A percentile compares a stretch with the other conserved stretches of the same genome.
phyloP scores from a whole-genome alignment of 2,329 filamentous ascomycete species.

The Cadophora gregata region DNA sequence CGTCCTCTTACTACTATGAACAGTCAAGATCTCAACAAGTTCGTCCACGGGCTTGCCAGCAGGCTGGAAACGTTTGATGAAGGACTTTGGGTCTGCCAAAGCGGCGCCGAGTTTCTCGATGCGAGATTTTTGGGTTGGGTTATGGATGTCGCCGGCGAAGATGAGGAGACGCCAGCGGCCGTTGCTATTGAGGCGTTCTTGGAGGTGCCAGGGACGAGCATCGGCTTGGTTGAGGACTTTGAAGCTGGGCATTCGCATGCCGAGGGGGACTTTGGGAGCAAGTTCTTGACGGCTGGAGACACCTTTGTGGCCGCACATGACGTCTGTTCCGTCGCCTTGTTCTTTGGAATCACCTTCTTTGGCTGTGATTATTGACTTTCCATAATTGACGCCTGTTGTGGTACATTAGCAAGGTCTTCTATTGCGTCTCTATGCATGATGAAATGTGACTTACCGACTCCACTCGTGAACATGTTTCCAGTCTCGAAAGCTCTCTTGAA shows the following conservation, averaged over 20 bases:
- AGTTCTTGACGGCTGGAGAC: constrained; percentile 53
- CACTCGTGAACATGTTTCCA: constrained; percentile 64
- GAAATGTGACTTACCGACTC: constrained; percentile 43
- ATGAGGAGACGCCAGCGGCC: constrained; percentile 64
- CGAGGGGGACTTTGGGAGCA: constrained; percentile 46
- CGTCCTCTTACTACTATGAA: constrained; percentile 60
- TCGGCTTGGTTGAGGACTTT: constrained; percentile 63
- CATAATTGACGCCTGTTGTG: constrained; percentile 60
- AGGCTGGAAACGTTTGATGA: constrained; percentile 53
- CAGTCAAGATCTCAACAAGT: constrained; percentile 64
- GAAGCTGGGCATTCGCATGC: constrained; percentile 63
- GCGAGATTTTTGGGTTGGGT: constrained; percentile 49
- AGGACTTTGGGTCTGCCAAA: constrained; percentile 46
- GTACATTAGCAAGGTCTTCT: neutral
- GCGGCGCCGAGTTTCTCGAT: constrained; percentile 55
- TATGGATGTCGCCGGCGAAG: constrained; percentile 64
- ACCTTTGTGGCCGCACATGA: constrained; percentile 54
- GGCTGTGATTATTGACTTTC: constrained; percentile 58
- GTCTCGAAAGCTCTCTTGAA: constrained; percentile 67
- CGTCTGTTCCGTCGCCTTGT: constrained; percentile 55
- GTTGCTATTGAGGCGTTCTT: constrained; percentile 59
- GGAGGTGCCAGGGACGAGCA: constrained; percentile 62
- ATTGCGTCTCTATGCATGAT: neutral
- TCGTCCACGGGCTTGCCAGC: constrained; percentile 48
- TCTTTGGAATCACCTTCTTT: constrained; percentile 53